Conservation (phyloP, 495 filamentous ascomycete genomes). For the Aspergillus baeticus region DNA sequence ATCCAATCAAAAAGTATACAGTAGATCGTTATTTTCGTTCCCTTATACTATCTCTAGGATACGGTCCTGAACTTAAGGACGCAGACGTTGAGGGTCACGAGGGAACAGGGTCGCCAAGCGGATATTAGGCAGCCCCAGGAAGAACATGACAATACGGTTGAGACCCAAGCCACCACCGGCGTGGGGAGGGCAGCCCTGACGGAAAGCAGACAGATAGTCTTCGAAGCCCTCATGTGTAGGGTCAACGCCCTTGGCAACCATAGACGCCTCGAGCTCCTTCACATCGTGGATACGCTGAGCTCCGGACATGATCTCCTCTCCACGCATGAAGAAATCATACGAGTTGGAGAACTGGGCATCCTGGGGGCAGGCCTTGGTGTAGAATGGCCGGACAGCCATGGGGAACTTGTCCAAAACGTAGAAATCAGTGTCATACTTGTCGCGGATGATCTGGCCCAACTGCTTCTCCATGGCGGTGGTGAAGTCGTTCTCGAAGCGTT, state of each 20-base stretch:
- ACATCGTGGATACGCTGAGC: conserved; percentile 83
- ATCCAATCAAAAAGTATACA: background rate
- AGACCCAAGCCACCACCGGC: conserved; percentile 85
- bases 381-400: conserved; percentile 80
- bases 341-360: conserved; percentile 72
- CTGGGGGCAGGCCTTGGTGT: conserved; percentile 75
- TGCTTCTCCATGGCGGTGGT: conserved; percentile 84
- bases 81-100: conserved; percentile 78
- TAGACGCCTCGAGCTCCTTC: conserved; percentile 63
- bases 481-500: conserved; percentile 68
- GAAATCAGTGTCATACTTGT: conserved; percentile 87
- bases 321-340: conserved; percentile 94
- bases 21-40: conserved; percentile 4
- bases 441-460: conserved; percentile 78
- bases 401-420: conserved; percentile 93
- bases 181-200: conserved; percentile 75
- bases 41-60: conserved; percentile 2
- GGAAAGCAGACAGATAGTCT: conserved; percentile 82
- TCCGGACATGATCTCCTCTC: conserved; percentile 85
- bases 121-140: conserved; percentile 78
- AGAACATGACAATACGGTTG: conserved; percentile 88
- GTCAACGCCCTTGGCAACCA: conserved; percentile 71
- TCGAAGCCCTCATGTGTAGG: conserved; percentile 71
- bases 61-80: conserved; percentile 47
- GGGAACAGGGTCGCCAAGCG: conserved; percentile 77